Conservation (phyloP, 306 rosid genomes). For the Vicia sativa region DNA sequence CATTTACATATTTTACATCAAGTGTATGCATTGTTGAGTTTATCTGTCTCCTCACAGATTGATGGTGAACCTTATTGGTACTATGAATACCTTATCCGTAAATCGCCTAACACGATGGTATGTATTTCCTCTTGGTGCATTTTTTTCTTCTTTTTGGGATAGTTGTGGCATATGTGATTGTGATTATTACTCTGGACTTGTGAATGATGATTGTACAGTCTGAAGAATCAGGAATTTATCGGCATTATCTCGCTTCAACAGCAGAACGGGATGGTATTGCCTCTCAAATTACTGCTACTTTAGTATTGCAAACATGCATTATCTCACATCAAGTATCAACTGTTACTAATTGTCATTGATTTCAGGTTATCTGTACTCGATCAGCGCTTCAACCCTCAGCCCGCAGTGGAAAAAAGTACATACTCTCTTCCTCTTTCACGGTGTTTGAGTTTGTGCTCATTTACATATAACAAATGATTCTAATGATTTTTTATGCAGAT, state of each 20-base stretch:
- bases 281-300: constrained; percentile 26
- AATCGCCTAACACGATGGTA: constrained; percentile 78
- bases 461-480: constrained; percentile 2
- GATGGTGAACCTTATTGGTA: constrained; percentile 91
- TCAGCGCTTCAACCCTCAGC: constrained; percentile 90
- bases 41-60: constrained; percentile 56
- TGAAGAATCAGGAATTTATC: constrained; percentile 56
- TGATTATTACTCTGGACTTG: constrained; percentile 36
- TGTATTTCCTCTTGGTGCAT: constrained; percentile 34
- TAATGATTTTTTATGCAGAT: constrained; percentile 57
- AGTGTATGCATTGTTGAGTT: constrained; percentile 36
- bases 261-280: constrained; percentile 87
- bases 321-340: constrained; percentile 4
- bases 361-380: constrained; percentile 84
- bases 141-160: background rate
- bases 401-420: constrained; percentile 70
- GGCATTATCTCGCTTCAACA: constrained; percentile 86
- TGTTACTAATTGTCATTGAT: constrained; percentile 18
- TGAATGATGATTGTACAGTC: constrained; percentile 54
- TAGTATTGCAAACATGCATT: constrained; percentile 15
- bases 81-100: constrained; percentile 89
- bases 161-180: constrained; percentile 15
- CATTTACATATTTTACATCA: constrained; percentile 15
- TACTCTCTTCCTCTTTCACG: constrained; percentile 10
- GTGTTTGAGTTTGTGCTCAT: background rate